Conservation (phyloP, 2,329 filamentous ascomycete species). For the Immersiporthe knoxdaviesiana region DNA sequence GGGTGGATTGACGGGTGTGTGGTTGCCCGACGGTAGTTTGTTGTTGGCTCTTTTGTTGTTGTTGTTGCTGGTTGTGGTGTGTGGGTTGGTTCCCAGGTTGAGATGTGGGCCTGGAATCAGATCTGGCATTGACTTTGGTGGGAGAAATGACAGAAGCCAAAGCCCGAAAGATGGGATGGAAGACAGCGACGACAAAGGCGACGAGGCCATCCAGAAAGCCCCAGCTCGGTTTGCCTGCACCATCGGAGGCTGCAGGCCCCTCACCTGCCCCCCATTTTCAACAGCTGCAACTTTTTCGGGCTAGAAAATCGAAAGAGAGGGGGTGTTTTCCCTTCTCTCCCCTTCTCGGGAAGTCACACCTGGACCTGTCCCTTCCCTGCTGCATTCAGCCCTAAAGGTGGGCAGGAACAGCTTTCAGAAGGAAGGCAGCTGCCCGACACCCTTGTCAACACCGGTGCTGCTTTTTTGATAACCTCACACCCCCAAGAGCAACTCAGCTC, state of each 20-base stretch:
- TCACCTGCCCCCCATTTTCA: conserved; percentile 25
- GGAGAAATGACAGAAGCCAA: conserved; percentile 22
- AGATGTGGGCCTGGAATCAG: conserved; percentile 15
- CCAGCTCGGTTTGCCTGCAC: conserved; percentile 23
- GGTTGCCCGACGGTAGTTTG: background rate
- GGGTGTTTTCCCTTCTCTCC: background rate
- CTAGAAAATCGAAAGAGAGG: background rate
- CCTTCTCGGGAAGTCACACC: conserved; percentile 20
- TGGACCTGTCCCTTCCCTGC: conserved; percentile 9
- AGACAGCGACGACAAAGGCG: conserved; percentile 27
- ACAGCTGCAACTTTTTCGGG: background rate
- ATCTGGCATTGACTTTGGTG: conserved; percentile 15
- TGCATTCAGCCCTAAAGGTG: background rate
- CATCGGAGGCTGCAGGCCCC: conserved; percentile 18
- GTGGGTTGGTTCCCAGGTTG: background rate
- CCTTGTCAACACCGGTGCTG: background rate
- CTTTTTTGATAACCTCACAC: conserved; percentile 2
- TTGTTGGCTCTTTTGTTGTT: conserved; percentile 2
- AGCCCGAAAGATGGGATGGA: conserved; percentile 24
- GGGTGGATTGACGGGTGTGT: background rate
- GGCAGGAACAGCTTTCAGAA: background rate
- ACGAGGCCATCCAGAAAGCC: conserved; percentile 23
- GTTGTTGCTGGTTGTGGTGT: background rate
- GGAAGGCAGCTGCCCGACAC: background rate
- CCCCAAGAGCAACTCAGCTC: background rate